Evolutionary conservation across 106 monocot genomes (phyloP), one percentile per base, ranked within the genome.

Genomic region (Xerophyta viscosa): DNA sequence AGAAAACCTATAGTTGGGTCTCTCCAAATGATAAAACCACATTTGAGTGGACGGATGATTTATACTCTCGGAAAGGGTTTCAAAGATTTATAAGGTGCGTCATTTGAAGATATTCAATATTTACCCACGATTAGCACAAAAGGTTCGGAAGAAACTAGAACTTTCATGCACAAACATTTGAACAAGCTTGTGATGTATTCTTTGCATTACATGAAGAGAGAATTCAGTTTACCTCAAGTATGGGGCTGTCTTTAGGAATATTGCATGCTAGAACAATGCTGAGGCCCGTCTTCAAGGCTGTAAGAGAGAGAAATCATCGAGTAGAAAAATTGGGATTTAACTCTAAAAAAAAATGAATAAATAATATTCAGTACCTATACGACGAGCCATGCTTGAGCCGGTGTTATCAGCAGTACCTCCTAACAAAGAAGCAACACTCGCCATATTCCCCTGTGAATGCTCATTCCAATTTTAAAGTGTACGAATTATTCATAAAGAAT

Each of bases 191-290:
- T 0, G 25, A 43, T 9, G 43, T 12, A 43, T 43, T 15, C 12
- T 19, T 13, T 21, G 23, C 24, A 24, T 41, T 42, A 22, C 23
- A 14, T 5, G 7, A 39, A 14, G 25, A 31, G 50, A 21, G 21
- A n/a, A 30, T 13, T 24, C 45, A 18, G 24, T 8, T 20, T 61
- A 86, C 86, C 86, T 86, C 80, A 56, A 86, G 76, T 73, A 77
- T 70, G 15, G 80, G 86, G 63, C 77, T 86, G 42, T 77, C 86
- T 70, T 81, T 86, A 23, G 81, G 86, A 48, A 81, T 81, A 53
- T 86, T 81, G 77, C 86, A 86, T 27, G 86, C 80, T 8, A 86
- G 49, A 31, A 86, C 68, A 39, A 81, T 63, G 31, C 66, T 80
- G 6, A 77, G 70, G 21, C 81, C 81, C 3, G 81, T 77, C 64